phyloP scores from a whole-genome alignment of 805 yeast genomes.

The Yarrowia sp. region DNA sequence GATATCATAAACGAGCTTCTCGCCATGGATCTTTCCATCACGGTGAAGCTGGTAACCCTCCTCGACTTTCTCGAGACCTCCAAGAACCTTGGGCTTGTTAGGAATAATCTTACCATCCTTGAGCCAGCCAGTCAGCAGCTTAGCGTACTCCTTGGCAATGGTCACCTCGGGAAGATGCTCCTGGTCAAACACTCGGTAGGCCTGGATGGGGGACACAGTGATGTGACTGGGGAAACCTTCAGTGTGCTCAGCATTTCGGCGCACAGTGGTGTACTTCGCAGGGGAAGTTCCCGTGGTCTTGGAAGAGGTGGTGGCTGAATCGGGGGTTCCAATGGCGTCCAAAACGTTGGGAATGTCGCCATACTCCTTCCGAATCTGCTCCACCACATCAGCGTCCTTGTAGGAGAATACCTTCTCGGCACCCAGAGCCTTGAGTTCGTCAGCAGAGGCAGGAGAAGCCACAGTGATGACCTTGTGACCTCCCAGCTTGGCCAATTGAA shows the following conservation, averaged over 20 bases:
- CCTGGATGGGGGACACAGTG: constrained; percentile 14
- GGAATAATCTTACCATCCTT: constrained; percentile 14
- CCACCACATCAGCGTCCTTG: constrained; percentile 18
- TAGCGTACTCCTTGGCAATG: constrained; percentile 6
- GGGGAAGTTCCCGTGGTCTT: not conserved
- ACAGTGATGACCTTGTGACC: constrained; percentile 17
- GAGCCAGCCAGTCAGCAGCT: not conserved
- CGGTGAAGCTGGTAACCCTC: constrained; percentile 20
- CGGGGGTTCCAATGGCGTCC: constrained; percentile 18
- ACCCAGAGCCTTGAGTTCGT: constrained; percentile 4
- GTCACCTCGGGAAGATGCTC: constrained; percentile 20
- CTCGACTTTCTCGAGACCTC: constrained; percentile 9
- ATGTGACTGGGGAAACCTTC: constrained; percentile 8
- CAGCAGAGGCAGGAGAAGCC: not conserved
- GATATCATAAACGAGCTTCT: constrained; percentile 13
- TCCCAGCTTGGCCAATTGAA: constrained; percentile 19
- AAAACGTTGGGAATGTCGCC: constrained; percentile 4
- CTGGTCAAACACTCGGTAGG: constrained; percentile 13
- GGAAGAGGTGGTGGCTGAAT: constrained; percentile 9
- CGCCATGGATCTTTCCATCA: constrained; percentile 16
- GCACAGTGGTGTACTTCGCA: constrained; percentile 19
- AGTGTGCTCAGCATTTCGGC: constrained; percentile 14
- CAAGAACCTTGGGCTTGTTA: constrained; percentile 12
- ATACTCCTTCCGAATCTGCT: constrained; percentile 16
- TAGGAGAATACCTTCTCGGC: constrained; percentile 10